Base-by-base conservation (phyloP, 2,329 filamentous ascomycete genomes). In the Coniella lustricola region DNA sequence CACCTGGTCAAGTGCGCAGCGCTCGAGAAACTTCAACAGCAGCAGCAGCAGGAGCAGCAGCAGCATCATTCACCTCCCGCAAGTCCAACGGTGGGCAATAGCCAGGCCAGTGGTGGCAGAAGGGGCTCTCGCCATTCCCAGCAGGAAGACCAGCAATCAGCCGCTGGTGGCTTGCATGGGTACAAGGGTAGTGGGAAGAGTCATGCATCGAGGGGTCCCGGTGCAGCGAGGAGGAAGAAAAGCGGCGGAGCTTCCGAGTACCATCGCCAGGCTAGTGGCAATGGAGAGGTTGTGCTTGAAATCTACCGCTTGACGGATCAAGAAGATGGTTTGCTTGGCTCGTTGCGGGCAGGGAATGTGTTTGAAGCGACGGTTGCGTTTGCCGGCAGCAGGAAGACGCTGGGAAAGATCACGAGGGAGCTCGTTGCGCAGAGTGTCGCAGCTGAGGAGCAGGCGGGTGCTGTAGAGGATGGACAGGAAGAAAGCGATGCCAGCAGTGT, bases 291-390 rank as follows among this genome's bases (percentile, higher is more conserved):
- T 3, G 44, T 45, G 3, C 38, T 59, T n/a, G 55, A 59, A 13
- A 47, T 59, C 16, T 56, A 52, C 51, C 52, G 57, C 13, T 45
- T 58, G 2, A 57, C 56, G 1, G 49, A 46, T 2, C 48, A 54
- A 18, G 55, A 57, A 22, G 34, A 54, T 12, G 55, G 57, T 7
- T 29, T 59, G 8, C 18, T 58, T 10, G 57, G 57, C 17, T 45
- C 48, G 1, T 39, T 54, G 45, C 42, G 37, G 21, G 44, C 35
- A 14, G 48, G 35, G 3, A 44, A 39, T 31, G 44, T 44, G 13
- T 41, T 53, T 10, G 50, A 50, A 17, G 54, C 55, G 4, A 51
- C 54, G 4, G 52, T 57, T 7, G 45, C 57, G 17, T 50, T 59
- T 40, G 50, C 55, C 0, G 57, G 56, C 13, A 59, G 54, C 43